These are phyloP conservation scores for Linnemannia exigua DNA, from an alignment of 192 early-diverging fungal species.

Conservation along the genomic window DNA sequence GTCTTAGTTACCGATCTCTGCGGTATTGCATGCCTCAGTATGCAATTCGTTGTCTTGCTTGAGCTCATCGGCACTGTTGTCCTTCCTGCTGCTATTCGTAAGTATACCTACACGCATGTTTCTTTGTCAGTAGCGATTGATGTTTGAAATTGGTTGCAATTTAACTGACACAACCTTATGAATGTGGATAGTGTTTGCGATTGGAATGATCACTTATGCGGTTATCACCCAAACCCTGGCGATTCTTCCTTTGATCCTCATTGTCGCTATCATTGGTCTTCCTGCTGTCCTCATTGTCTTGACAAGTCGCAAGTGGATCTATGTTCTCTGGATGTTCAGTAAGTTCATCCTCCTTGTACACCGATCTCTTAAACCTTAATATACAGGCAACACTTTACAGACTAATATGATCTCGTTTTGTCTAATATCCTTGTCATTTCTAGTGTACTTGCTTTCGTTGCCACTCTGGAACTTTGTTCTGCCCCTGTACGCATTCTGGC, in stretches of 20 bases:
- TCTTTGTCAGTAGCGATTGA: too few species aligned
- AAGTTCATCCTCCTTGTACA: neutral
- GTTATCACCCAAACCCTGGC: conserved; percentile 47
- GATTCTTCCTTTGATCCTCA: conserved; percentile 76
- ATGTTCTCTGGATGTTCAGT: conserved; percentile 82
- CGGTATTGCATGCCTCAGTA: conserved; percentile 91
- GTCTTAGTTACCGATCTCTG: conserved; percentile 91
- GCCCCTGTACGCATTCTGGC: conserved; percentile 94
- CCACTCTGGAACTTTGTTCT: conserved; percentile 97
- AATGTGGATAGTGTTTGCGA: conserved; percentile 61
- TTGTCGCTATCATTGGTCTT: conserved; percentile 73
- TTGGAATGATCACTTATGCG: conserved; percentile 69
- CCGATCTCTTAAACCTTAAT: too few species aligned
- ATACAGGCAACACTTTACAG: too few species aligned
- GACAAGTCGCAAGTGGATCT: conserved; percentile 77
- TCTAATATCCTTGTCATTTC: conserved; percentile 62
- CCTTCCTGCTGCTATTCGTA: conserved; percentile 72
- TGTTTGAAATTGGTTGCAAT: too few species aligned
- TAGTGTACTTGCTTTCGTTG: conserved; percentile 83
- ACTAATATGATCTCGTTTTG: too few species aligned
- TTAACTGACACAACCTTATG: too few species aligned
- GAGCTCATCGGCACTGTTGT: conserved; percentile 83
- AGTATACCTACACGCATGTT: conserved; percentile 29
- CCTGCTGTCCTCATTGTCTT: conserved; percentile 81
- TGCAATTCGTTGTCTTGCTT: conserved; percentile 84